These are phyloP conservation scores for Canna indica DNA, from an alignment of 176 grass and related monocot genomes.

Conservation along the genomic window DNA sequence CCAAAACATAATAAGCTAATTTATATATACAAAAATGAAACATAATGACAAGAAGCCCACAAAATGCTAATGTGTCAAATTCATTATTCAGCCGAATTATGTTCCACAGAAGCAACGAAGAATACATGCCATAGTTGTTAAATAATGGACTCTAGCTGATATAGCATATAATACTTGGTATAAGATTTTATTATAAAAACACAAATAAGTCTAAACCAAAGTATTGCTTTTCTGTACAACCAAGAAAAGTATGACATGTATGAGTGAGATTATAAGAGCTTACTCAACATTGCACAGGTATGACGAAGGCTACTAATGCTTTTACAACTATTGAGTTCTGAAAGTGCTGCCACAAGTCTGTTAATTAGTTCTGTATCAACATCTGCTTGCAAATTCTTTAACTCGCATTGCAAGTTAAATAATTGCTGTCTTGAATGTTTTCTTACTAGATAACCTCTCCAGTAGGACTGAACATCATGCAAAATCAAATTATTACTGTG, in stretches of 20 bases:
- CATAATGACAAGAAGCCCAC: too few relatives aligned
- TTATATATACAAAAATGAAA: too few relatives aligned
- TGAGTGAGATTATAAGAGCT: conserved; percentile 17
- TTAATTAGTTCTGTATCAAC: conserved; percentile 45
- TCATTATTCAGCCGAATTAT: too few relatives aligned
- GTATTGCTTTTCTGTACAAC: not conserved
- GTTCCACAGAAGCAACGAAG: not conserved
- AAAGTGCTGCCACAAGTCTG: conserved; percentile 34
- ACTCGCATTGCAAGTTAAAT: conserved; percentile 25
- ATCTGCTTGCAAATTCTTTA: conserved; percentile 27
- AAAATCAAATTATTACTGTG: not conserved
- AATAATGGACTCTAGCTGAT: not conserved
- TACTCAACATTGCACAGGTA: conserved; percentile 54
- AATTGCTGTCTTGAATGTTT: conserved; percentile 41
- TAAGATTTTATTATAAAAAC: too few relatives aligned
- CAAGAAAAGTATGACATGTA: not conserved
- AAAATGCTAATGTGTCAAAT: too few relatives aligned
- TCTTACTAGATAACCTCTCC: conserved; percentile 42
- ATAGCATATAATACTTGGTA: too few relatives aligned
- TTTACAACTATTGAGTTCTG: conserved; percentile 29
- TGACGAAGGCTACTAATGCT: conserved; percentile 39
- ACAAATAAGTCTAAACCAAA: too few relatives aligned
- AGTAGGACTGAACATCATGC: conserved; percentile 27
- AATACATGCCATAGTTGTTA: not conserved
- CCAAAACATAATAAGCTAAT: too few relatives aligned